Conservation (phyloP, 1,284 basidiomycete species). For the Dichomitus squalens region DNA sequence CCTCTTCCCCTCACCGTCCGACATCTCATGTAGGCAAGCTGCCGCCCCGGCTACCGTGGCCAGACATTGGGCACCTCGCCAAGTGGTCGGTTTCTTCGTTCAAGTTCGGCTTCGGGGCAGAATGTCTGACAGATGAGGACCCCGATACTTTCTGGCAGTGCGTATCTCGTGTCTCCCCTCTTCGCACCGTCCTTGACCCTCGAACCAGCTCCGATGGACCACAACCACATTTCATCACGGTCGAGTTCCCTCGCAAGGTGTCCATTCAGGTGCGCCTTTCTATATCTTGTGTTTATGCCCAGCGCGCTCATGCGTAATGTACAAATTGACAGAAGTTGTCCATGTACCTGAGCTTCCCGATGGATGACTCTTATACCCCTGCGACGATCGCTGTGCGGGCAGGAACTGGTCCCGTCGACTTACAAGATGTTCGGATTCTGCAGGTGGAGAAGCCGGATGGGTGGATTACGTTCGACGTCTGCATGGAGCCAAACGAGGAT, state of each 20-base stretch:
- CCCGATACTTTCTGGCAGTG: conserved; percentile 98
- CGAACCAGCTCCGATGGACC: conserved; percentile 88
- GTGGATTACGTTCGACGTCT: conserved; percentile 92
- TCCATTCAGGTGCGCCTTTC: conserved; percentile 71
- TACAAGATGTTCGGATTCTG: conserved; percentile 89
- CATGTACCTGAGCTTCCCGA: conserved; percentile 82
- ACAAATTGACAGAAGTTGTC: conserved; percentile 76
- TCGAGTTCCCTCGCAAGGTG: conserved; percentile 92
- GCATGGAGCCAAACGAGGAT: conserved; percentile 77
- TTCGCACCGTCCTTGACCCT: neutral
- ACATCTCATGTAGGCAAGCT: conserved; percentile 36
- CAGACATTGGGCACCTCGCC: conserved; percentile 82
- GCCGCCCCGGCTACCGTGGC: conserved; percentile 62
- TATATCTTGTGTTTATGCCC: neutral
- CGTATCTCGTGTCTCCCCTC: conserved; percentile 38
- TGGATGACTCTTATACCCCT: conserved; percentile 98
- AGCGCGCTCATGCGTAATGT: neutral
- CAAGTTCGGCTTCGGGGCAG: conserved; percentile 96
- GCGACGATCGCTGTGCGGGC: conserved; percentile 88
- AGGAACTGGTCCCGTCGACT: conserved; percentile 89
- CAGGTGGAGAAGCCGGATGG: conserved; percentile 91
- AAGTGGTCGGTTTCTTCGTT: conserved; percentile 97
- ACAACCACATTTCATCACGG: conserved; percentile 94
- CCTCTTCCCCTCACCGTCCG: too few relatives aligned
- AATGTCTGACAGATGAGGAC: conserved; percentile 88